Conservation (phyloP, 352 stramenopile species). For the Phytophthora uliginosa region DNA sequence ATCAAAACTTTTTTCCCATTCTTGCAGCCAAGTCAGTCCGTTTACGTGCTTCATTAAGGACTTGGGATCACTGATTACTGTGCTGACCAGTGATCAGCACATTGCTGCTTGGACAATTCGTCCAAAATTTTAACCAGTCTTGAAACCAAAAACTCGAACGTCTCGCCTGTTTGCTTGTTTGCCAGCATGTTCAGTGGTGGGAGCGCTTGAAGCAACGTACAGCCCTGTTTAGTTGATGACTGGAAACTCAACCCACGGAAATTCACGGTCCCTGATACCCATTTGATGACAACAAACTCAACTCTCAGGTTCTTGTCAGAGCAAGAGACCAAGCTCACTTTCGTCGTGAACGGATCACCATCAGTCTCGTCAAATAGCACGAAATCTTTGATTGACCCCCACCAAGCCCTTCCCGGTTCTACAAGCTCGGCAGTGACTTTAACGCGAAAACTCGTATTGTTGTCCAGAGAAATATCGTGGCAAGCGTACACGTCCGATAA, state of each 20-base stretch:
- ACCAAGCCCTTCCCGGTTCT: background rate
- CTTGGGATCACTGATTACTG: too few relatives aligned
- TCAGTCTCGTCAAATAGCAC: background rate
- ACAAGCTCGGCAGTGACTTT: background rate
- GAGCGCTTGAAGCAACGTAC: background rate
- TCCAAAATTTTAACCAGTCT: background rate
- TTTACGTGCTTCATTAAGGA: too few relatives aligned
- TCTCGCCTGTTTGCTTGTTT: background rate
- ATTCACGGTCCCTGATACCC: background rate
- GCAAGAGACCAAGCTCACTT: background rate
- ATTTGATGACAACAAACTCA: background rate
- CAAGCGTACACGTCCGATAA: background rate
- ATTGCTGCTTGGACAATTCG: background rate
- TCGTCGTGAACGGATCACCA: background rate
- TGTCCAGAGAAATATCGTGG: background rate
- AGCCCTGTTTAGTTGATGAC: background rate
- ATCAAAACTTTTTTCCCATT: too few relatives aligned
- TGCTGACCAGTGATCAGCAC: too few relatives aligned
- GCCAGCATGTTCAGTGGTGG: background rate
- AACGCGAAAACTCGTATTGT: background rate
- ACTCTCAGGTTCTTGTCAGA: background rate
- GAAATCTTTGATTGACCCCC: background rate
- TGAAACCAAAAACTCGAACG: background rate
- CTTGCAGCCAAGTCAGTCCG: too few relatives aligned
- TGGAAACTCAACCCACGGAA: background rate